These are phyloP conservation scores for Scutellaria minor DNA, from an alignment of 257 asterid species.

Conservation along the genomic window DNA sequence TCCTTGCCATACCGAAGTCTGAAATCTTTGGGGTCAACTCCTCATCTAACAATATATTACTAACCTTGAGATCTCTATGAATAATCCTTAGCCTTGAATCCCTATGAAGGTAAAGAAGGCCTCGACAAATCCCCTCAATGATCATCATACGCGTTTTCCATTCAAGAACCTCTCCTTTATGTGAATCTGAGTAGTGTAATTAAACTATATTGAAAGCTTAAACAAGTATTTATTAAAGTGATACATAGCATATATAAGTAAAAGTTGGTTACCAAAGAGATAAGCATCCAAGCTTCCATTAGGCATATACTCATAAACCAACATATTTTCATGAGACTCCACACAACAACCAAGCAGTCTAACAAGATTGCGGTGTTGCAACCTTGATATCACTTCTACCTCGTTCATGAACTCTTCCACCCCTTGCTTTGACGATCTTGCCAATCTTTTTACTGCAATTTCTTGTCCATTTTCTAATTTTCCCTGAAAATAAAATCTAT, in stretches of 20 bases:
- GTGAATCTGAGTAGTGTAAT: slow-evolving; percentile 10
- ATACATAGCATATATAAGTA: no score
- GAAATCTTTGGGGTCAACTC: slow-evolving; percentile 42
- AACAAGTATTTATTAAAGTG: no score
- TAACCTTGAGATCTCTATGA: slow-evolving; percentile 36
- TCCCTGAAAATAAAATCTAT: slow-evolving; percentile 33
- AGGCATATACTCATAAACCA: slow-evolving; percentile 51
- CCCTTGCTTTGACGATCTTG: slow-evolving; percentile 50
- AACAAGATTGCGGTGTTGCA: slow-evolving; percentile 51
- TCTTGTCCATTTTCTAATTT: slow-evolving; percentile 43
- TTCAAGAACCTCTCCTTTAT: slow-evolving; percentile 31
- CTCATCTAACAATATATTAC: slow-evolving; percentile 43
- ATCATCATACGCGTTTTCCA: slow-evolving; percentile 42
- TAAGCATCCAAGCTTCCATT: slow-evolving; percentile 48
- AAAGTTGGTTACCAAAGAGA: slow-evolving; percentile 42
- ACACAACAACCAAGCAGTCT: slow-evolving; percentile 48
- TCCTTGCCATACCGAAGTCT: slow-evolving; percentile 50
- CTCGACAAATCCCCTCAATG: slow-evolving; percentile 46
- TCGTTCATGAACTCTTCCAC: slow-evolving; percentile 54
- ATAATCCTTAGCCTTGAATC: slow-evolving; percentile 44
- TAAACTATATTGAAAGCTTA: background rate
- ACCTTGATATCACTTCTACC: slow-evolving; percentile 48
- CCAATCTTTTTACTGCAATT: slow-evolving; percentile 53
- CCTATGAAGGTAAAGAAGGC: slow-evolving; percentile 48
- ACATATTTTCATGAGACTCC: slow-evolving; percentile 41